phyloP scores from a whole-genome alignment of 352 stramenopile genomes.

The Phytopythium vexans region DNA sequence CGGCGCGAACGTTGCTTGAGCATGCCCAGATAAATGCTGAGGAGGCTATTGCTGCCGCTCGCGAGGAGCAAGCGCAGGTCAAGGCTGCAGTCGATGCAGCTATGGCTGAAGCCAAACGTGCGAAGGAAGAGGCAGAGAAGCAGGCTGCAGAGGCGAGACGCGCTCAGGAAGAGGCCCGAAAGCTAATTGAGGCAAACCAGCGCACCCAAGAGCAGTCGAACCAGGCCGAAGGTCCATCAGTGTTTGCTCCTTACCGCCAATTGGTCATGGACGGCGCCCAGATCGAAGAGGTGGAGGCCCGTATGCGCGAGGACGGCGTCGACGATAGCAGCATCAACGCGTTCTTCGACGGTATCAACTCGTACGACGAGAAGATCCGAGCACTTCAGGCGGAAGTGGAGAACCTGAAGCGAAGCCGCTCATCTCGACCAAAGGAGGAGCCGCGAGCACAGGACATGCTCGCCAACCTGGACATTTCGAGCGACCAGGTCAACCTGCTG shows the following conservation, averaged over 20 bases:
- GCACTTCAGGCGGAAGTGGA: constrained; percentile 75
- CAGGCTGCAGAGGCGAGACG: constrained; percentile 71
- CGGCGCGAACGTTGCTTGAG: constrained; percentile 68
- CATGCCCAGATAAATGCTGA: constrained; percentile 80
- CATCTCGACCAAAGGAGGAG: constrained; percentile 39
- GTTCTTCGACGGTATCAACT: constrained; percentile 82
- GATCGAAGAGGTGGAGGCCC: constrained; percentile 59
- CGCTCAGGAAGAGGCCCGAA: constrained; percentile 74
- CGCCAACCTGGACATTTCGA: constrained; percentile 59
- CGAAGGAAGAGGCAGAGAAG: constrained; percentile 80
- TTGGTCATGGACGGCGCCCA: constrained; percentile 69
- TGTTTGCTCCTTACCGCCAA: constrained; percentile 52
- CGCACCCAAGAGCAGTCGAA: too few relatives aligned
- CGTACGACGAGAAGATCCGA: constrained; percentile 78
- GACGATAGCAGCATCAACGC: constrained; percentile 63
- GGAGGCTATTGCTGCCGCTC: constrained; percentile 74
- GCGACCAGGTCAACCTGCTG: constrained; percentile 73
- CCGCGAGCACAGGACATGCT: constrained; percentile 57
- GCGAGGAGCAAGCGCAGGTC: constrained; percentile 74
- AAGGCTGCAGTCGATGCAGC: constrained; percentile 81
- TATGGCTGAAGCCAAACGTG: constrained; percentile 72
- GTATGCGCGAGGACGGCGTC: constrained; percentile 73
- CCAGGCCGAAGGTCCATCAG: too few relatives aligned
- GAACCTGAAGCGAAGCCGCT: constrained; percentile 66
- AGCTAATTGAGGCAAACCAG: constrained; percentile 86